These are phyloP conservation scores for Lactarius hatsudake DNA, from an alignment of 768 basidiomycete genomes.

Conservation along the genomic window DNA sequence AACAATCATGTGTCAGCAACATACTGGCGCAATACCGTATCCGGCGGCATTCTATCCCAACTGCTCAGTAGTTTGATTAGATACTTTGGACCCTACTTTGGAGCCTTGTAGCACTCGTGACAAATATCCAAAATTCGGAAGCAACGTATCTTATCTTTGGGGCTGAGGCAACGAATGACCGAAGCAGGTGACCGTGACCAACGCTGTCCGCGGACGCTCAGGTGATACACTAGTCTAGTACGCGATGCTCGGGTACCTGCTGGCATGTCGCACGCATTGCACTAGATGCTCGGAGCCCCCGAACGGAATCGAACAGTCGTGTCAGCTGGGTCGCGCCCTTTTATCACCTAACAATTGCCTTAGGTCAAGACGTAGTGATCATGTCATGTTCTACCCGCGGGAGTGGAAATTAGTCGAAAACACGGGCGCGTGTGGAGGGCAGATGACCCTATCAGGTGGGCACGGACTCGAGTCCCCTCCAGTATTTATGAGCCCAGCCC, in stretches of 20 bases:
- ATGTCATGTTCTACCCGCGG: background rate
- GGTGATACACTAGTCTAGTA: constrained; percentile 5
- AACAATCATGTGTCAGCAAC: background rate
- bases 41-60: background rate
- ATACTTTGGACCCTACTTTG: background rate
- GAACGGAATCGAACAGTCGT: background rate
- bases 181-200: constrained; percentile 13
- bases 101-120: background rate
- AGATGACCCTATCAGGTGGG: constrained; percentile 25
- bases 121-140: background rate
- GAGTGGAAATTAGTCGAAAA: constrained; percentile 7
- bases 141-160: background rate
- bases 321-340: background rate
- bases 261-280: background rate
- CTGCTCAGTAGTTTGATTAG: background rate
- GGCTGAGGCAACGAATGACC: constrained; percentile 2
- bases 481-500: constrained; percentile 16
- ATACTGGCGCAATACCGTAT: background rate
- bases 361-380: background rate
- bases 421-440: constrained; percentile 11
- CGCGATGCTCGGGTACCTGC: background rate
- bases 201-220: constrained; percentile 3
- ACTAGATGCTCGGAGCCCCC: background rate
- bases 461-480: constrained; percentile 6
- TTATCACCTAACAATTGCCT: background rate